These are phyloP conservation scores for Cyclanthera cordifolia DNA, from an alignment of 306 rosid species.

Conservation along the genomic window DNA sequence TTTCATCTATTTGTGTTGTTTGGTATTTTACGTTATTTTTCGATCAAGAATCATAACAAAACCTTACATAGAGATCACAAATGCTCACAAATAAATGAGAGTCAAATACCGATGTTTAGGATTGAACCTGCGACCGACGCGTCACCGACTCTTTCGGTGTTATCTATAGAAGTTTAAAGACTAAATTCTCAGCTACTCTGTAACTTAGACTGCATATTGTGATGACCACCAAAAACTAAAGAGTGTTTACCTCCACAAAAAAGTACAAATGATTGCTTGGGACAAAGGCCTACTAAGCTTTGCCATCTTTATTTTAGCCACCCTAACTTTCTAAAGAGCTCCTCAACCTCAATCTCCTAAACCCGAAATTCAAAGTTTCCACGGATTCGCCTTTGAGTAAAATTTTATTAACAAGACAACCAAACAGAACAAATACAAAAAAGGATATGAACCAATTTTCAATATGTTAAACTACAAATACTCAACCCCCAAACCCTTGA, in stretches of 20 bases:
- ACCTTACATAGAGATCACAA: too few species aligned
- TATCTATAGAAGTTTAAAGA: not conserved
- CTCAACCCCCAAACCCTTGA: too few species aligned
- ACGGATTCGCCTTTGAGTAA: not conserved
- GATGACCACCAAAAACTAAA: not conserved
- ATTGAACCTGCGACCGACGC: too few species aligned
- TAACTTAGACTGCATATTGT: not conserved
- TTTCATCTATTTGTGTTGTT: too few species aligned
- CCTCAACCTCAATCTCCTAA: not conserved
- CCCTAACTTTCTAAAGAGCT: not conserved
- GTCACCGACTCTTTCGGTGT: too few species aligned
- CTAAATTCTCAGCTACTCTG: not conserved
- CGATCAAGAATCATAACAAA: too few species aligned
- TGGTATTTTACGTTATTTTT: too few species aligned
- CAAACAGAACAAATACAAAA: not conserved
- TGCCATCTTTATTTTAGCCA: not conserved
- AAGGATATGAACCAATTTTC: not conserved
- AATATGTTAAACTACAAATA: not conserved
- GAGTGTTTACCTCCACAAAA: not conserved
- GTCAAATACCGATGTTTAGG: too few species aligned
- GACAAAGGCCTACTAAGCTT: not conserved
- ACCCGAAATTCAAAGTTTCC: not conserved
- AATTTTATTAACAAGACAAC: not conserved
- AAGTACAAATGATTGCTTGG: not conserved
- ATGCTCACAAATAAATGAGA: too few species aligned